Evolutionary conservation across 306 rosid genomes (phyloP), one percentile per base, ranked within the genome.

Genomic region (Inga laurina): DNA sequence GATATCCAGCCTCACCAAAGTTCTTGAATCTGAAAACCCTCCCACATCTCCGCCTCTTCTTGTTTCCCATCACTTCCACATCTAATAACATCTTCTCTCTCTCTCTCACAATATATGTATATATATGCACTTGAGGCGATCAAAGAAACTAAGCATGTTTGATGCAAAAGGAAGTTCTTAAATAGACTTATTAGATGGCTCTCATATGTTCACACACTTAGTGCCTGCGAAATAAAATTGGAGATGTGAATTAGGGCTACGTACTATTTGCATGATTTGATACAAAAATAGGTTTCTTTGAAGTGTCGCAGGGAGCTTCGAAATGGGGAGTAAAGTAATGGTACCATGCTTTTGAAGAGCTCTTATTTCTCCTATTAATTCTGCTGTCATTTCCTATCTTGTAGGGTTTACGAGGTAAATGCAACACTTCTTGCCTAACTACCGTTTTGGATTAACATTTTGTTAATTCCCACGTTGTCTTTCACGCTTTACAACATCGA

Each of bases 21-120:
- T 80, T 93, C 89, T 91, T 92, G 85, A 93, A 95, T 88, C 89
- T 87, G 34, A 91, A 95, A 81, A 92, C 88, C 83, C 89, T 89
- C 84, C 92, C 98, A 64, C 99, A 91, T 72, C 91, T 87, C 84
- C 88, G 90, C 88, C 96, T 91, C 82, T 90, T 95, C 91, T 89
- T 93, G 86, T 85, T 90, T 6, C 92, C 89, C 37, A 61, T 52
- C 2, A 86, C 82, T 15, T 91, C 96, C 85, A 91, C 82, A 75
- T 89, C 83, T 76, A 91, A 90, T 76, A 91, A 90, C 98, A 92
- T 92, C 43, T 5, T 64, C 64, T 30, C 72, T 39, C 32, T 43
- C 27, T 19, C 16, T 52, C 41, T 37, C 8, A 0, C 43, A 5
- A 7, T 39, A 39, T 39, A 39, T 39, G 1, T 39, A 39, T 39